Evolutionary conservation across 1,139 yeast species (phyloP).

Genomic region (Geotrichum carabidarum): DNA sequence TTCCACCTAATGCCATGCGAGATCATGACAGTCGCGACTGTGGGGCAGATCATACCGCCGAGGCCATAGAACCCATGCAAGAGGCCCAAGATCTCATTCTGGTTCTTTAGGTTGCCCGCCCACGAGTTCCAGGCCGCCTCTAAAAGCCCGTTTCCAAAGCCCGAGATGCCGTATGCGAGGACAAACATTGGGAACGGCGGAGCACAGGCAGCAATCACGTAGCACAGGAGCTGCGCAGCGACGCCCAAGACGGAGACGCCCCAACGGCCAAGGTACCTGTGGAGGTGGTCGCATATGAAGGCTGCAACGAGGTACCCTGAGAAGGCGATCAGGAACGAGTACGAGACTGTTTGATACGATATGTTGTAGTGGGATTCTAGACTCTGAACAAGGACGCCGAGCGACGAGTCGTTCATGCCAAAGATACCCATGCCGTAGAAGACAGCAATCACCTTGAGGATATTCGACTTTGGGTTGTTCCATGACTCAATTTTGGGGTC

Average conservation of each 20-base stretch:
- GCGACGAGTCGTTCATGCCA: slow-evolving; percentile 33
- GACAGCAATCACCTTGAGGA: slow-evolving; percentile 23
- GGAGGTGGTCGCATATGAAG: slow-evolving; percentile 34
- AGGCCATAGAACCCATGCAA: slow-evolving; percentile 59
- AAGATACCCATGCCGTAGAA: slow-evolving; percentile 31
- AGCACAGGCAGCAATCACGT: slow-evolving; percentile 42
- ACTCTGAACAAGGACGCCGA: slow-evolving; percentile 31
- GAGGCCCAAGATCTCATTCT: slow-evolving; percentile 48
- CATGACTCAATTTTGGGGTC: slow-evolving; percentile 3
- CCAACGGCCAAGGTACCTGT: slow-evolving; percentile 42
- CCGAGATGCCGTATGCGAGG: slow-evolving; percentile 53
- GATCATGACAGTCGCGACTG: slow-evolving; percentile 52
- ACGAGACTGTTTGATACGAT: slow-evolving; percentile 29
- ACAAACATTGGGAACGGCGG: slow-evolving; percentile 43
- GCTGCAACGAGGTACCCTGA: slow-evolving; percentile 41
- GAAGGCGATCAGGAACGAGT: slow-evolving; percentile 33
- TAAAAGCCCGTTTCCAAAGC: slow-evolving; percentile 54
- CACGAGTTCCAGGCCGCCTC: slow-evolving; percentile 57
- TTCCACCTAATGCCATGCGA: slow-evolving; percentile 50
- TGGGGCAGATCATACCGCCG: slow-evolving; percentile 60
- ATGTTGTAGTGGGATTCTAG: slow-evolving; percentile 31
- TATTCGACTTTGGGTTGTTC: slow-evolving; percentile 14
- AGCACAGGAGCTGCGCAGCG: slow-evolving; percentile 39
- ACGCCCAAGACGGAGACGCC: slow-evolving; percentile 42
- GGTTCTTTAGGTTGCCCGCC: slow-evolving; percentile 46